Evolutionary conservation across 495 filamentous ascomycete genomes (phyloP).

Genomic region (Xylaria cubensis): DNA sequence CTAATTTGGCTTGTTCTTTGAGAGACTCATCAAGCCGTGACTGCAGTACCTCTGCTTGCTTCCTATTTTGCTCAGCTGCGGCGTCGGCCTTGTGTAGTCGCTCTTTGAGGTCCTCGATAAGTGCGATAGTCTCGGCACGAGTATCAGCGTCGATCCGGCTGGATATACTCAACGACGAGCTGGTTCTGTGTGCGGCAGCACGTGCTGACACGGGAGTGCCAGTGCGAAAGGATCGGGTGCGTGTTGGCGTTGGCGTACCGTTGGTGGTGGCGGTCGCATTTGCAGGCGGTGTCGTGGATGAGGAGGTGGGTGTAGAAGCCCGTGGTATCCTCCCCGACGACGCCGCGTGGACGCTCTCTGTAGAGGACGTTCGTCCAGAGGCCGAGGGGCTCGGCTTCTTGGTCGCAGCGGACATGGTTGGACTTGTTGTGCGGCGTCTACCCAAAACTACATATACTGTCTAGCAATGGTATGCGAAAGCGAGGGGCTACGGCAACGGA

Average conservation of each 20-base stretch:
- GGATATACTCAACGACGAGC: conserved; percentile 66
- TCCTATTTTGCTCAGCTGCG: conserved; percentile 78
- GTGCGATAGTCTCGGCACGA: conserved; percentile 72
- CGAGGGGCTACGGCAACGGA: conserved; percentile 1
- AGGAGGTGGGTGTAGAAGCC: conserved; percentile 49
- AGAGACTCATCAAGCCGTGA: conserved; percentile 84
- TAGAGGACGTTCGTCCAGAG: conserved; percentile 44
- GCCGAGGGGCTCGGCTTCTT: conserved; percentile 52
- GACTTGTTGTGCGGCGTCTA: conserved; percentile 9
- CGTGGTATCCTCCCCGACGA: conserved; percentile 35
- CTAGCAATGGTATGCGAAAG: conserved; percentile 19
- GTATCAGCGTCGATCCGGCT: conserved; percentile 61
- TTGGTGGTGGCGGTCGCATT: conserved; percentile 18
- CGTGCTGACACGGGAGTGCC: conserved; percentile 72
- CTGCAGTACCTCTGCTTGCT: conserved; percentile 84
- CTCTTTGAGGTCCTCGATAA: conserved; percentile 84
- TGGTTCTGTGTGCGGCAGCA: conserved; percentile 66
- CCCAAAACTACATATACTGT: conserved; percentile 25
- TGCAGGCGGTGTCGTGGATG: conserved; percentile 33
- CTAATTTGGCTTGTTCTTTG: conserved; percentile 81
- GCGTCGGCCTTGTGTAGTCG: conserved; percentile 81
- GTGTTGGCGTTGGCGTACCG: conserved; percentile 48
- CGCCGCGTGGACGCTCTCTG: conserved; percentile 34
- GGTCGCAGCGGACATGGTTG: conserved; percentile 47
- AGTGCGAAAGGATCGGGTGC: conserved; percentile 59